phyloP scores from a whole-genome alignment of 768 basidiomycete genomes.

The Lanmaoa rubissima region DNA sequence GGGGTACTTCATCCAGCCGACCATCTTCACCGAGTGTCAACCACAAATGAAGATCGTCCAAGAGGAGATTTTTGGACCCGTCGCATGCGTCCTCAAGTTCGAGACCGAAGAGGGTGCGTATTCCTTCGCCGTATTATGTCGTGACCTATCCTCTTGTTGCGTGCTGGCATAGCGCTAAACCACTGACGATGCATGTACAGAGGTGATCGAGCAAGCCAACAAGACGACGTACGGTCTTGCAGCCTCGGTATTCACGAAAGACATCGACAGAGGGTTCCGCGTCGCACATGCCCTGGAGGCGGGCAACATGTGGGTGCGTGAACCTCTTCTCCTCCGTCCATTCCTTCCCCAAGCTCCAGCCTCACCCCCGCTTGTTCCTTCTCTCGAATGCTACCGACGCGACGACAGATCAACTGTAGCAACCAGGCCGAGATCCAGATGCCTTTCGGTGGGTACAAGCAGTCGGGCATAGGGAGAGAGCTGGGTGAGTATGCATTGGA shows the following conservation, averaged over 20 bases:
- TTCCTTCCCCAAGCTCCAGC: neutral
- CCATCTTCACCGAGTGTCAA: slow-evolving; percentile 7
- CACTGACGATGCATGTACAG: neutral
- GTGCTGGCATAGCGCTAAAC: neutral
- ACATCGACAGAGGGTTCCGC: slow-evolving; percentile 38
- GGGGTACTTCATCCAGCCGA: slow-evolving; percentile 12
- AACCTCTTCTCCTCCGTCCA: too few species aligned
- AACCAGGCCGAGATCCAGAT: slow-evolving; percentile 8
- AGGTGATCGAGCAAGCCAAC: slow-evolving; percentile 11
- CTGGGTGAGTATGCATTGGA: slow-evolving; percentile 13
- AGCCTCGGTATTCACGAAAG: slow-evolving; percentile 9
- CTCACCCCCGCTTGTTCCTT: neutral
- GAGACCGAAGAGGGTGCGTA: slow-evolving; percentile 3
- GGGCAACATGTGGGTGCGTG: slow-evolving; percentile 57
- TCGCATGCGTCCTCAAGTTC: slow-evolving; percentile 10
- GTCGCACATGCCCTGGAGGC: slow-evolving; percentile 44
- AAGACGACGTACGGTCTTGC: slow-evolving; percentile 10
- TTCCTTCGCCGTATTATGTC: neutral
- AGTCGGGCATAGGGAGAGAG: slow-evolving; percentile 9
- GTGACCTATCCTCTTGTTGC: neutral
- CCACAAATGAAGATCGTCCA: slow-evolving; percentile 13
- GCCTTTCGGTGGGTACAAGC: slow-evolving; percentile 13
- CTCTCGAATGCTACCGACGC: neutral
- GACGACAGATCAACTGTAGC: slow-evolving; percentile 2
- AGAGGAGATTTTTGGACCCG: slow-evolving; percentile 13